Evolutionary conservation across 176 grass and related monocot species (phyloP).

Genomic region (Eleusine coracana): DNA sequence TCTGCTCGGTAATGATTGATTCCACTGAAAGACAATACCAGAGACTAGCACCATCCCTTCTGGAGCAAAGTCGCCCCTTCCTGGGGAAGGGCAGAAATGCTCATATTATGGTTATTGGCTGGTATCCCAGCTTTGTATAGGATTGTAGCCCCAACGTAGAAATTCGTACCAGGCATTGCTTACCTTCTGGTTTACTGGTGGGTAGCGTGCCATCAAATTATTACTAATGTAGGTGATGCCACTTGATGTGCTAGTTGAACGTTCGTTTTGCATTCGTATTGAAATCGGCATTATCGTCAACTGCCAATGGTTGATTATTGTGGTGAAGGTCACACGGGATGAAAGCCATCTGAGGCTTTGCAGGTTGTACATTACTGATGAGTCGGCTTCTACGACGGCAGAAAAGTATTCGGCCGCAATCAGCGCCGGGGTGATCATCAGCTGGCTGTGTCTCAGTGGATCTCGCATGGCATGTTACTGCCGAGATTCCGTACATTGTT

Average conservation of each 20-base stretch:
- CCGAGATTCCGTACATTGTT: conserved; percentile 40
- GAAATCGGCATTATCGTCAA: background rate
- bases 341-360: too few relatives aligned
- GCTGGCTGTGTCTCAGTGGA: background rate
- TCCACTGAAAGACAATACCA: background rate
- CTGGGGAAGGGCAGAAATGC: background rate
- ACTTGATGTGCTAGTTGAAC: background rate
- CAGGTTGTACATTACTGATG: background rate
- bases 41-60: background rate
- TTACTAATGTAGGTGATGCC: background rate
- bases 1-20: background rate
- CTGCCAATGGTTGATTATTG: background rate
- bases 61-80: background rate
- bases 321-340: background rate
- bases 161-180: background rate
- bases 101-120: background rate
- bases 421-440: too few relatives aligned
- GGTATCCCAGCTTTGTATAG: background rate
- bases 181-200: background rate
- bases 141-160: background rate
- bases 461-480: conserved; percentile 20
- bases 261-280: background rate
- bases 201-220: background rate
- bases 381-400: too few relatives aligned
- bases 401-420: too few relatives aligned